Conservation (phyloP, 2,329 filamentous ascomycete species). For the Ascochyta lentis region DNA sequence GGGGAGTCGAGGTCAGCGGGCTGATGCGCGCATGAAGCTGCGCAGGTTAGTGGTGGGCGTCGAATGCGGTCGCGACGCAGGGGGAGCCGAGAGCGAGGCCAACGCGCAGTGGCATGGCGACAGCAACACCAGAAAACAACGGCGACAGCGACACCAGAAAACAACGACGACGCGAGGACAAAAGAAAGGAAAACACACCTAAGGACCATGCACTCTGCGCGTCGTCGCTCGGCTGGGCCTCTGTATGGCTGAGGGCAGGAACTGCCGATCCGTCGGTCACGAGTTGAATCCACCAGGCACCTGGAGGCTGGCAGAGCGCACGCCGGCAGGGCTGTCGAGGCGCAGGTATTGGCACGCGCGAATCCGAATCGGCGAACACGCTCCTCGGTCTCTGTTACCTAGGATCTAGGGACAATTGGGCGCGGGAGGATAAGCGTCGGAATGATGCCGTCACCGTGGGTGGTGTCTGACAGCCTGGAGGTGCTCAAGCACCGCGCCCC, state of each 20-base stretch:
- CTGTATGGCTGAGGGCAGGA: conserved; percentile 42
- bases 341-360: conserved; percentile 45
- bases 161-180: background rate
- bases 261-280: conserved; percentile 43
- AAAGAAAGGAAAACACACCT: conserved; percentile 42
- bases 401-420: conserved; percentile 31
- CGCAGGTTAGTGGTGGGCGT: conserved; percentile 32
- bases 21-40: conserved; percentile 31
- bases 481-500: conserved; percentile 25
- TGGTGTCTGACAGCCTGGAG: conserved; percentile 26
- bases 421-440: conserved; percentile 47
- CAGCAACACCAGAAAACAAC: conserved; percentile 10
- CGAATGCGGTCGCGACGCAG: conserved; percentile 35
- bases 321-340: conserved; percentile 37
- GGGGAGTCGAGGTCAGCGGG: conserved; percentile 21
- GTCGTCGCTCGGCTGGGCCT: conserved; percentile 48
- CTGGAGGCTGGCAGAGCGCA: conserved; percentile 19
- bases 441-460: conserved; percentile 44
- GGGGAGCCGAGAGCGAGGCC: conserved; percentile 31
- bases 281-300: conserved; percentile 12
- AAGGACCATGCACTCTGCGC: conserved; percentile 47
- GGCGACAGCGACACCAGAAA: conserved; percentile 11
- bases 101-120: conserved; percentile 25
- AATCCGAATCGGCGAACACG: conserved; percentile 35
- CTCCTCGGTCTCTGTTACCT: conserved; percentile 30